Evolutionary conservation across 1,284 basidiomycete species (phyloP).

Genomic region (Microbotryum saponariae): DNA sequence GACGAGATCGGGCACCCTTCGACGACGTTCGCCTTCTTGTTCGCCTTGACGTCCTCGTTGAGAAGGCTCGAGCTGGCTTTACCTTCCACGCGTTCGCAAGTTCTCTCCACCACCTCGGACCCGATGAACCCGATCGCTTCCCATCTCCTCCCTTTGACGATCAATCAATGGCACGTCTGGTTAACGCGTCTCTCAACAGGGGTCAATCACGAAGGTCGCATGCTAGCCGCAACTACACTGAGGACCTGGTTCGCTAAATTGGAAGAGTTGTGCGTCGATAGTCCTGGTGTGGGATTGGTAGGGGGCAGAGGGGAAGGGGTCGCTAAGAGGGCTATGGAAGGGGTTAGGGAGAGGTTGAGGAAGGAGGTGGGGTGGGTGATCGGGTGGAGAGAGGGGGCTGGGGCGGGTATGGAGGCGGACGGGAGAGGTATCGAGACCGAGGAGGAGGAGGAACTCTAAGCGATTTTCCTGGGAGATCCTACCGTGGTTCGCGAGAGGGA

Average conservation of each 20-base stretch:
- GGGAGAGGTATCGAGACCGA: slow-evolving; percentile 9
- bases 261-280: slow-evolving; percentile 22
- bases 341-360: slow-evolving; percentile 31
- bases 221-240: slow-evolving; percentile 26
- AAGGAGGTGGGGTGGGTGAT: slow-evolving; percentile 35
- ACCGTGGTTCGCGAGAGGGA: too few species aligned
- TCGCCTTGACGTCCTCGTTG: slow-evolving; percentile 15
- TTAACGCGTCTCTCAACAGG: slow-evolving; percentile 25
- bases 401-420: neutral
- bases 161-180: slow-evolving; percentile 35
- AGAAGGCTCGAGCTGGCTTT: slow-evolving; percentile 17
- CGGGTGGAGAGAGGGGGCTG: slow-evolving; percentile 7
- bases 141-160: slow-evolving; percentile 26
- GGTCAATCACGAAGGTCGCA: slow-evolving; percentile 28
- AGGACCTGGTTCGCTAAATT: slow-evolving; percentile 29
- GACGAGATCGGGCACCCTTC: slow-evolving; percentile 19
- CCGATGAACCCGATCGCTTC: slow-evolving; percentile 5
- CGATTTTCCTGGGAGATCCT: too few species aligned
- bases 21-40: slow-evolving; percentile 27
- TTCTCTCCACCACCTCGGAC: slow-evolving; percentile 2
- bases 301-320: neutral
- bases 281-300: neutral
- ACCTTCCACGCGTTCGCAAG: slow-evolving; percentile 2
- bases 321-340: slow-evolving; percentile 28
- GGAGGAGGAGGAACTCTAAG: slow-evolving; percentile 24